phyloP scores from a whole-genome alignment of 345 rosid species.

The Chamaenerion angustifolium region DNA sequence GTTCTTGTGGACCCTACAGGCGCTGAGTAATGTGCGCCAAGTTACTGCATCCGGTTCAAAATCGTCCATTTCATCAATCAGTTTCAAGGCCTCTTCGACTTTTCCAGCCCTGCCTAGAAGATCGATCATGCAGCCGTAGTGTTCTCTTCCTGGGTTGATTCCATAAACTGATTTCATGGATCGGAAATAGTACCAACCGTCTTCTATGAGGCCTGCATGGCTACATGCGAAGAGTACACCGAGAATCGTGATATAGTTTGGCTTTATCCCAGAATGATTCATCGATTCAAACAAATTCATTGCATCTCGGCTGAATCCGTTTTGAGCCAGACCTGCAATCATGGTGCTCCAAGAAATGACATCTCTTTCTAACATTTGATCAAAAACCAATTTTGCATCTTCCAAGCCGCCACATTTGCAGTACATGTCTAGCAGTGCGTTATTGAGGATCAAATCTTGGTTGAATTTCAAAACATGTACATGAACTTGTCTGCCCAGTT shows the following conservation, averaged over 20 bases:
- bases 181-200: conserved; percentile 44
- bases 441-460: conserved; percentile 49
- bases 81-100: conserved; percentile 39
- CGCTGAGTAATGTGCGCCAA: conserved; percentile 55
- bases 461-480: conserved; percentile 50
- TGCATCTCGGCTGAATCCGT: conserved; percentile 58
- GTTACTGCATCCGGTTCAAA: conserved; percentile 53
- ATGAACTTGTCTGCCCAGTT: conserved; percentile 59
- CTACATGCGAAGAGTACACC: conserved; percentile 70
- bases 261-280: conserved; percentile 34
- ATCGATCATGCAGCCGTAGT: conserved; percentile 67
- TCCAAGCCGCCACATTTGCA: conserved; percentile 62
- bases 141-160: conserved; percentile 51
- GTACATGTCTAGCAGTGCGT: conserved; percentile 65
- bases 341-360: conserved; percentile 76
- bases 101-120: conserved; percentile 64
- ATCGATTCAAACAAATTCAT: conserved; percentile 33
- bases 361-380: conserved; percentile 37
- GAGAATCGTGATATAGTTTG: conserved; percentile 48
- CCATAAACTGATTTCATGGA: conserved; percentile 53
- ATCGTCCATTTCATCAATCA: conserved; percentile 41
- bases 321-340: conserved; percentile 63
- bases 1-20: conserved; percentile 48
- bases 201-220: conserved; percentile 52
- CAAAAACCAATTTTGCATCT: conserved; percentile 37